These are phyloP conservation scores for Lumnitzera littorea DNA, from an alignment of 345 rosid genomes.

Conservation along the genomic window DNA sequence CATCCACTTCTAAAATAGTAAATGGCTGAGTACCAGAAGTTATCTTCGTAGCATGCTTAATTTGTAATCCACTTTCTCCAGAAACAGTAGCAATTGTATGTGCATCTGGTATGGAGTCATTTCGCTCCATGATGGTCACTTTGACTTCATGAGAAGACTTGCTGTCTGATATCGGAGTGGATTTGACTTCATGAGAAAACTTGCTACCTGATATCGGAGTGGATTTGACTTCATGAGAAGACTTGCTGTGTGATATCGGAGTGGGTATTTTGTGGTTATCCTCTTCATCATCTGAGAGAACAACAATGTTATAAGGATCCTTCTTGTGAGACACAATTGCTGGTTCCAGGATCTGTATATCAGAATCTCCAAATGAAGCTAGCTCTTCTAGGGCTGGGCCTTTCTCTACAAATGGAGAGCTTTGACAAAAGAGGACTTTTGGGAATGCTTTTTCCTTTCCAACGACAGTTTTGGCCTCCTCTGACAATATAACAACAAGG, in stretches of 20 bases:
- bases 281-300: conserved; percentile 57
- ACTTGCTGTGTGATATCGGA: conserved; percentile 10
- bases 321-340: conserved; percentile 13
- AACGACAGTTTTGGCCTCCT: conserved; percentile 22
- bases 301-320: conserved; percentile 21
- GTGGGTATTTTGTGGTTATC: conserved; percentile 28
- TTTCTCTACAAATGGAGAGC: conserved; percentile 15
- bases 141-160: conserved; percentile 2
- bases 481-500: conserved; percentile 47
- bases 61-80: conserved; percentile 26
- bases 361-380: conserved; percentile 25
- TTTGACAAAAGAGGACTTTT: conserved; percentile 14
- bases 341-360: conserved; percentile 27
- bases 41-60: conserved; percentile 23
- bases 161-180: conserved; percentile 8
- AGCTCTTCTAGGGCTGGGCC: conserved; percentile 19
- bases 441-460: conserved; percentile 17
- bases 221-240: not conserved
- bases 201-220: too few relatives aligned
- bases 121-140: conserved; percentile 17
- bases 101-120: conserved; percentile 19
- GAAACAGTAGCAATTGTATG: conserved; percentile 20
- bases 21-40: conserved; percentile 22
- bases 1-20: conserved; percentile 17
- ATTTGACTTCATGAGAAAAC: too few relatives aligned